Base-by-base conservation (phyloP, 805 yeast genomes). In the Cyberlindnera sargentensis region DNA sequence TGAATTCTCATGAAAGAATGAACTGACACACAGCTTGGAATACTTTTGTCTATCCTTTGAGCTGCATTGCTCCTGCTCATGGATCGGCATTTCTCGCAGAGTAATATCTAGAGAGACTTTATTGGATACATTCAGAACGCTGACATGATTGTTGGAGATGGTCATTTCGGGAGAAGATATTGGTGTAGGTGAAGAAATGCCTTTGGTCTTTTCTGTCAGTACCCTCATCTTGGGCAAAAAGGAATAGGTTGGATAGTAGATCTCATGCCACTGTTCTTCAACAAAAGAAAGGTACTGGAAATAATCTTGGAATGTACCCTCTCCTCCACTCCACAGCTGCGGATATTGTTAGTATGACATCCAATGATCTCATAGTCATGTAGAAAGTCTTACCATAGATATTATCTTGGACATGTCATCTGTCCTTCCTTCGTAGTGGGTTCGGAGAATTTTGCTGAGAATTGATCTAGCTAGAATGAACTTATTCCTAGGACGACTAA, bases 391-490 rank as follows among this genome's bases (percentile, higher is more conserved):
- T 42, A 49, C 51, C 6, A 42, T 6, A 15, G 55, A 49, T 4
- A 46, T 26, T 6, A 47, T 33, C 24, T 37, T 42, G 2, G 53
- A 51, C 7, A 43, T 37, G 24, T 43, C 45, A 8, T 49, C 47
- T 2, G 38, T 42, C 11, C 37, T 7, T 5, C 33, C 9, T 4
- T 31, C 9, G 5, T 6, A 34, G 10, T 23, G 34, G 4, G n/a
- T 9, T 11, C 34, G 39, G 8, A 51, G 36, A 23, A 34, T 10
- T 26, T 36, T 44, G 31, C 44, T 48, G 33, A 50, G 27, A 8
- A 50, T 37, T 8, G 35, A 36, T 31, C 55, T 39, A 1, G 53
- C 51, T 4, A 51, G 25, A 5, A 51, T 49, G 25, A 51, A 51
- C 25, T 41, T 42, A 24, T 51, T 51, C 34, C 51, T 45, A 9